Evolutionary conservation across 441 rosid species (phyloP).

Genomic region (Gossypium aridum): DNA sequence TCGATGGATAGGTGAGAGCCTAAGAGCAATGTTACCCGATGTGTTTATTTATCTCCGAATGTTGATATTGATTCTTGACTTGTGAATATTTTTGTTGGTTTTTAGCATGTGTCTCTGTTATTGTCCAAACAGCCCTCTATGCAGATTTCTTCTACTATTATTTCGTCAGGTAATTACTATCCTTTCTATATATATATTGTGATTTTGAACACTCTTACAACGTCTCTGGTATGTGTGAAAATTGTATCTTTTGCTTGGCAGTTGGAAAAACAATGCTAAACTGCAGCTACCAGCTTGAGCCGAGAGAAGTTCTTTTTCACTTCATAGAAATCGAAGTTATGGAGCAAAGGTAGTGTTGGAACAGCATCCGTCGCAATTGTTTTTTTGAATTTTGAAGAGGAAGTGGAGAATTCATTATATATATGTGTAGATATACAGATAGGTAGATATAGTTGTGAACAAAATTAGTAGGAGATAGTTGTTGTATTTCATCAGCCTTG

Average conservation of each 20-base stretch:
- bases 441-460: background rate
- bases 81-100: constrained; percentile 6
- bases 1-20: constrained; percentile 77
- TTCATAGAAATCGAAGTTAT: background rate
- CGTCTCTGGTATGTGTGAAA: background rate
- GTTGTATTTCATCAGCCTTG: constrained; percentile 9
- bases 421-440: background rate
- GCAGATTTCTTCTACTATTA: constrained; percentile 94
- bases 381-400: background rate
- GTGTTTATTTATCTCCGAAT: background rate
- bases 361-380: background rate
- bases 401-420: constrained; percentile 2
- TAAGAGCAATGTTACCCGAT: background rate
- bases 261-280: constrained; percentile 91
- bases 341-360: background rate
- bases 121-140: constrained; percentile 79
- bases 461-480: background rate
- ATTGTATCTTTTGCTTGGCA: constrained; percentile 18
- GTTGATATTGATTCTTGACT: background rate
- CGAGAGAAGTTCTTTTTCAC: background rate
- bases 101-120: constrained; percentile 79
- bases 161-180: constrained; percentile 55
- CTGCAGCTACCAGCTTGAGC: constrained; percentile 87
- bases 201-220: background rate
- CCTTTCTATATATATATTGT: background rate